A percentile compares a stretch with the other conserved stretches of the same genome.
These are phyloP conservation scores for Suillus luteus DNA, from an alignment of 768 basidiomycete species.

Conservation along the genomic window DNA sequence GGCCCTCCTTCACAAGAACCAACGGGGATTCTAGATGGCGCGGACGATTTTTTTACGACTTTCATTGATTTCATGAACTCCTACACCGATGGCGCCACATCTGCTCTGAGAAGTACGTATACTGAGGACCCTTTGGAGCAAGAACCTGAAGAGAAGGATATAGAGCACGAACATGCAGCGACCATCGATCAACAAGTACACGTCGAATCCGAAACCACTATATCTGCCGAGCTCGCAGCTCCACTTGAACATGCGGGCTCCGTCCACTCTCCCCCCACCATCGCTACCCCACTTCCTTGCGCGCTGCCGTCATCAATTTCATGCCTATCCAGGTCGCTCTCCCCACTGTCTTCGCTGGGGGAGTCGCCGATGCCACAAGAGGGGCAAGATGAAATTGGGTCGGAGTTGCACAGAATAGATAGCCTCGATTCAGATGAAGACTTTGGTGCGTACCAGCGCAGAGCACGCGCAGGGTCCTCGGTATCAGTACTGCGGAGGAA, in stretches of 20 bases:
- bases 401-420: not conserved
- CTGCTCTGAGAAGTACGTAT: conserved; percentile 5
- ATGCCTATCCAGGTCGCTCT: not conserved
- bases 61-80: not conserved
- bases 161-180: not conserved
- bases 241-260: not conserved
- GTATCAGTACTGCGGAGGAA: not conserved
- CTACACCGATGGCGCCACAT: not conserved
- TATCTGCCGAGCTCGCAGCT: not conserved
- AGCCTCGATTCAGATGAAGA: not conserved
- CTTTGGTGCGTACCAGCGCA: not conserved
- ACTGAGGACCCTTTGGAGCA: not conserved
- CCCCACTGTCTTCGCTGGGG: not conserved
- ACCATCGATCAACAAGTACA: not conserved
- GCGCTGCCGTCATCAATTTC: not conserved
- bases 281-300: not conserved
- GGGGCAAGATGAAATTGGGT: not conserved
- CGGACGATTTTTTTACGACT: not conserved
- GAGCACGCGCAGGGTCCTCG: not conserved
- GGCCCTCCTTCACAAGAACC: not conserved
- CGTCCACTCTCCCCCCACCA: not conserved
- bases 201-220: not conserved
- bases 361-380: not conserved
- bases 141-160: not conserved
- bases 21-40: not conserved